Evolutionary conservation across 352 stramenopile genomes (phyloP), one percentile per base, ranked within the genome.

Genomic region (Globisporangium recalcitrans): DNA sequence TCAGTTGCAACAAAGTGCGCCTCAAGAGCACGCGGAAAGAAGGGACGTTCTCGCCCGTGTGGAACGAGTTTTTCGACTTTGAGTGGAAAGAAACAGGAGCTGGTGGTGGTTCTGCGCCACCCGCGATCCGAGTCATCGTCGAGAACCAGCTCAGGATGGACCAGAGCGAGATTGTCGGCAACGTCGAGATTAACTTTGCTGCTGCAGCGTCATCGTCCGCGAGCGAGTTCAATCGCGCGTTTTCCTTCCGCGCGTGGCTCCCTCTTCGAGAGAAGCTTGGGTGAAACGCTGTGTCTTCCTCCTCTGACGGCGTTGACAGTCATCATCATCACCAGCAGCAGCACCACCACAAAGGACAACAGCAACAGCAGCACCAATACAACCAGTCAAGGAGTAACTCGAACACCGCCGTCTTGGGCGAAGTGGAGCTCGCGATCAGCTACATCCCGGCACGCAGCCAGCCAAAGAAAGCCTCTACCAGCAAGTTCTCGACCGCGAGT

Each of bases 21-120:
- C 69, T 87, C 14, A 83, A 83, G 57, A 91, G 82, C 56, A 85
- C 78, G 5, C 78, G 82, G 0, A 90, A 85, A 52, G 82, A 91
- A 32, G 82, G 77, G 4, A 79, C 77, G 16, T 82, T 83, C 24
- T 63, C 74, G 1, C 82, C 82, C 0, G 75, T 87, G 26, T 91
- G 82, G 82, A 90, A 91, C 62, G 82, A 91, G 42, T 54, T 90
- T 2, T 89, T 91, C 29, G 82, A 91, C 61, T 91, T 91, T 63
- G 82, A 87, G 53, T 87, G 75, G 78, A 52, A 64, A 40, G 52
- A 60, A 29, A 49, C 62, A 1, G 36, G 0, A 21, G 65, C 53
- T 1, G 49, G 26, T 3, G 64, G 74, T 10, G n/a, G 27, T 5
- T 31, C 27, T 31, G 5, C 27, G 27, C 27, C 64, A 2, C 60